Percentiles rank a stretch among this genome's conserved stretches.
Evolutionary conservation across 257 asterid genomes (phyloP).

Genomic region (Cordia subcordata): DNA sequence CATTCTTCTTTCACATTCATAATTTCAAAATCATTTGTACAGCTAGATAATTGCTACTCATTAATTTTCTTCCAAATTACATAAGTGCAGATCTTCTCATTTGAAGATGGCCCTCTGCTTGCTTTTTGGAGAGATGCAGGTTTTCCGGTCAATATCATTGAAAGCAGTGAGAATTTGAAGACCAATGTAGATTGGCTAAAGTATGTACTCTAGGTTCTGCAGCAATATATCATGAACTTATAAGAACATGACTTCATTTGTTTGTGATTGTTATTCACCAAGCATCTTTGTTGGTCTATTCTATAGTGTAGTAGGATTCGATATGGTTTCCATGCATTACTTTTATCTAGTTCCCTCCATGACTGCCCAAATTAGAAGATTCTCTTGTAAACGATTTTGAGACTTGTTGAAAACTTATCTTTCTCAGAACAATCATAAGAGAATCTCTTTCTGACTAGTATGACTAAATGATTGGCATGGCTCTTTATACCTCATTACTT

Average conservation of each 20-base stretch:
- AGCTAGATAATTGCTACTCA: not conserved
- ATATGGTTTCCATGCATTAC: too few species aligned
- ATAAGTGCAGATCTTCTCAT: constrained; percentile 62
- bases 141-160: constrained; percentile 38
- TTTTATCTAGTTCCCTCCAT: too few species aligned
- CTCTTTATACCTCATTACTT: not conserved
- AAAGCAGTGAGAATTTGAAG: constrained; percentile 38
- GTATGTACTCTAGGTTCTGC: constrained; percentile 35
- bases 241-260: too few species aligned
- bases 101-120: constrained; percentile 66
- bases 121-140: constrained; percentile 60
- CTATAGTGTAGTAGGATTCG: too few species aligned
- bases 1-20: too few species aligned
- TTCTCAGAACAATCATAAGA: too few species aligned
- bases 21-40: too few species aligned
- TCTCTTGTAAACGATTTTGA: too few species aligned
- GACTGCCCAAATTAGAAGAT: too few species aligned
- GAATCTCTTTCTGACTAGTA: not conserved
- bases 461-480: not conserved
- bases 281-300: too few species aligned
- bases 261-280: too few species aligned
- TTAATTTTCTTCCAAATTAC: not conserved
- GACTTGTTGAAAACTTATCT: too few species aligned
- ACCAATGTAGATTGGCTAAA: constrained; percentile 77
- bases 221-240: not conserved